Evolutionary conservation across 179 eudicot genomes (phyloP).

Genomic region (Corrigiola litoralis): DNA sequence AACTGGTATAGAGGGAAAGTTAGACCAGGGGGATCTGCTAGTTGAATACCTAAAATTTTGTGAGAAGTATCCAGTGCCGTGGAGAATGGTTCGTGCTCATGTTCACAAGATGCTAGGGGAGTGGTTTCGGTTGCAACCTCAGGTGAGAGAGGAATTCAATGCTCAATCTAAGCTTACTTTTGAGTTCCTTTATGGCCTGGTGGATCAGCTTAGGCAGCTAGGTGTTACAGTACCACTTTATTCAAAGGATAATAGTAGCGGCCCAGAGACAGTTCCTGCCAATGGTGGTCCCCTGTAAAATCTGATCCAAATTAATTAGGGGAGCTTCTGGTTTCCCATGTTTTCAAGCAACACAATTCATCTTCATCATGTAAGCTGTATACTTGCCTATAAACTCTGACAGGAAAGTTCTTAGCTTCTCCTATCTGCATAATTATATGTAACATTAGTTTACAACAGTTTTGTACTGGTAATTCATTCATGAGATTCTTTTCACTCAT

Average conservation of each 20-base stretch:
- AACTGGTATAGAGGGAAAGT: slow-evolving; percentile 31
- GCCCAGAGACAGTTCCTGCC: slow-evolving; percentile 7
- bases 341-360: not conserved
- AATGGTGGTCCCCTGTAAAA: slow-evolving; percentile 24
- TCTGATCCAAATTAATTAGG: not conserved
- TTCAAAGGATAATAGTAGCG: slow-evolving; percentile 17
- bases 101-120: slow-evolving; percentile 96
- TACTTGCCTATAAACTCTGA: not conserved
- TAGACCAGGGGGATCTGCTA: slow-evolving; percentile 71
- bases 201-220: slow-evolving; percentile 62
- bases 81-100: slow-evolving; percentile 93
- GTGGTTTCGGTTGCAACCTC: slow-evolving; percentile 80
- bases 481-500: not conserved
- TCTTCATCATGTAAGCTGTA: not conserved
- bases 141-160: slow-evolving; percentile 76
- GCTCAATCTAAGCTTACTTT: slow-evolving; percentile 63
- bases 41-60: slow-evolving; percentile 79
- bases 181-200: slow-evolving; percentile 63
- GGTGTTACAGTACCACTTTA: slow-evolving; percentile 67
- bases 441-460: slow-evolving; percentile 7
- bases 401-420: not conserved
- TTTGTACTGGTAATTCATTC: not conserved
- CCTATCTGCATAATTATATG: not conserved
- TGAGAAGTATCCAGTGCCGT: slow-evolving; percentile 88
- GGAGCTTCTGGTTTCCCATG: not conserved